These are phyloP conservation scores for Symbiotaphrina buchneri DNA, from an alignment of 495 filamentous ascomycete species.

Conservation along the genomic window DNA sequence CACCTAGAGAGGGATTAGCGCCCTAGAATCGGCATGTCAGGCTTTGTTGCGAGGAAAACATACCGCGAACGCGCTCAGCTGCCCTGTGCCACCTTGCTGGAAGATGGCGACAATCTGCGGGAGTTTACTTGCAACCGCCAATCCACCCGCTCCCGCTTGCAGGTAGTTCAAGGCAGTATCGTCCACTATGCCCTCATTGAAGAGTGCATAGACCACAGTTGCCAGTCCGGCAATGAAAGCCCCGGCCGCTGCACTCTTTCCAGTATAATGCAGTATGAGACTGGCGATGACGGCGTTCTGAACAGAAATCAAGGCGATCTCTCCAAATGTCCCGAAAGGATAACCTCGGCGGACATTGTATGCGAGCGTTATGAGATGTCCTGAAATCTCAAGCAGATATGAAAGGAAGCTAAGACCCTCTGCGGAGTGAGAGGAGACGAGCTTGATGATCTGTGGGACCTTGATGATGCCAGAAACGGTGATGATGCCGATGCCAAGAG, in stretches of 20 bases:
- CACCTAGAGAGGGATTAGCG: constrained; percentile 45
- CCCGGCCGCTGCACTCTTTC: constrained; percentile 33
- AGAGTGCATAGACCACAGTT: constrained; percentile 35
- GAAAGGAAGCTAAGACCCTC: constrained; percentile 71
- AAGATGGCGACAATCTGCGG: constrained; percentile 80
- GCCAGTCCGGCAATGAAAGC: constrained; percentile 58
- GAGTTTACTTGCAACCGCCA: constrained; percentile 71
- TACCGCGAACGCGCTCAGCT: constrained; percentile 90
- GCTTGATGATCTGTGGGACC: constrained; percentile 85
- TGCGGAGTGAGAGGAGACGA: constrained; percentile 54
- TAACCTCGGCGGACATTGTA: constrained; percentile 82
- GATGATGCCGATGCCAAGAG: constrained; percentile 79
- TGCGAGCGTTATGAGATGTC: constrained; percentile 63
- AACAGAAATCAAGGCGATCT: constrained; percentile 71
- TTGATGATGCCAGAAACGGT: constrained; percentile 76
- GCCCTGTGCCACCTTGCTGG: constrained; percentile 69
- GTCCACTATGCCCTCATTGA: constrained; percentile 41
- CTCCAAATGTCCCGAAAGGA: constrained; percentile 89
- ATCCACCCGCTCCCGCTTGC: constrained; percentile 64
- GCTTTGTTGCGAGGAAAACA: too few relatives aligned
- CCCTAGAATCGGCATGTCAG: constrained; percentile 6
- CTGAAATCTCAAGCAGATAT: constrained; percentile 74
- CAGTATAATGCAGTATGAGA: constrained; percentile 61
- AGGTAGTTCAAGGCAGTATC: constrained; percentile 46
- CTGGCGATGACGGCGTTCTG: constrained; percentile 80